Conservation (phyloP, 805 yeast genomes). For the Wickerhamiella occidentalis region DNA sequence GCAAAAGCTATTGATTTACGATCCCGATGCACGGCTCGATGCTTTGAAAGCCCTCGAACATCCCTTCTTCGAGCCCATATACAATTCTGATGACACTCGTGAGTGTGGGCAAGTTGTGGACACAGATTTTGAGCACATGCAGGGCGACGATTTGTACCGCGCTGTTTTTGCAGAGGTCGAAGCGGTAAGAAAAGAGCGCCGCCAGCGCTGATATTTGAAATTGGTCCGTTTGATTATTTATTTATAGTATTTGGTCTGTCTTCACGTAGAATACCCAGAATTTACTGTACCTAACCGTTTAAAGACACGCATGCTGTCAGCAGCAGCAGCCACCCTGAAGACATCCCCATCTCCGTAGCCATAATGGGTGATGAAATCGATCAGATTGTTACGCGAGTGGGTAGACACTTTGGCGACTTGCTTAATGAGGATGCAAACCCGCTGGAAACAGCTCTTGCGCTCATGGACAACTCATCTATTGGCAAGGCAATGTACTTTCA, state of each 20-base stretch:
- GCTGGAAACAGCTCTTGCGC: constrained; percentile 67
- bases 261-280: neutral
- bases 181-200: neutral
- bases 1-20: constrained; percentile 51
- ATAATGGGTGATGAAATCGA: constrained; percentile 14
- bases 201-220: neutral
- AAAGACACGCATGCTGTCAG: neutral
- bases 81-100: constrained; percentile 48
- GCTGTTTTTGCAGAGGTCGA: constrained; percentile 2
- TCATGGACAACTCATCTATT: constrained; percentile 80
- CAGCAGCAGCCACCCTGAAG: neutral
- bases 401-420: constrained; percentile 29
- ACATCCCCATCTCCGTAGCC: neutral
- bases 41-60: constrained; percentile 50
- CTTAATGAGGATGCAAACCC: constrained; percentile 55
- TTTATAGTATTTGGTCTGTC: neutral
- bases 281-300: neutral
- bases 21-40: constrained; percentile 39
- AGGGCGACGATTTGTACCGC: constrained; percentile 5
- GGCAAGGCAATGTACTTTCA: constrained; percentile 66
- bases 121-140: constrained; percentile 48
- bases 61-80: constrained; percentile 40
- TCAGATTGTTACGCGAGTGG: constrained; percentile 15
- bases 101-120: constrained; percentile 41
- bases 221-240: neutral